Conservation (phyloP, 208 protist genomes). For the Tritrichomonas foetus region DNA sequence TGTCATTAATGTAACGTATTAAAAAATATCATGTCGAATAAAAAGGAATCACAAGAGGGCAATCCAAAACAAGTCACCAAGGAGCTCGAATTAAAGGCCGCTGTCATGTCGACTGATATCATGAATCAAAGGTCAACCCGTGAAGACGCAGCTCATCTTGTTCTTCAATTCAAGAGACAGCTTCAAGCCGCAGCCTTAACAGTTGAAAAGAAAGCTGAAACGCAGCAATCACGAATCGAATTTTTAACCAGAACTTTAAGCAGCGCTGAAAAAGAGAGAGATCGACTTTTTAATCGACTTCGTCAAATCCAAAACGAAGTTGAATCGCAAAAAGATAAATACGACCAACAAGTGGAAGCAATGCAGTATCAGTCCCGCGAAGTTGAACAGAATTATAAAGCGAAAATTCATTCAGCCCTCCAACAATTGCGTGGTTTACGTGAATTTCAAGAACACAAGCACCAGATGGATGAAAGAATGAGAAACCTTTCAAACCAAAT, state of each 20-base stretch:
- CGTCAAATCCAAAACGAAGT: background rate
- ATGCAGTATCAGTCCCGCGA: background rate
- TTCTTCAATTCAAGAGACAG: slow-evolving; percentile 14
- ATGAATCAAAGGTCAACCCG: background rate
- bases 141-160: background rate
- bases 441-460: slow-evolving; percentile 23
- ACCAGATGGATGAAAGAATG: background rate
- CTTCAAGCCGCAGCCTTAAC: background rate
- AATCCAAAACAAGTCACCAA: too few species aligned
- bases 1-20: too few species aligned
- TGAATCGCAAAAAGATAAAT: slow-evolving; percentile 4
- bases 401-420: background rate
- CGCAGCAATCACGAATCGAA: background rate
- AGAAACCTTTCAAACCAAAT: background rate
- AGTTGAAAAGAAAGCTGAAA: background rate
- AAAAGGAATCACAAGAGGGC: too few species aligned
- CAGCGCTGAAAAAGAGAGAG: background rate
- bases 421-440: background rate
- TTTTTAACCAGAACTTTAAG: background rate
- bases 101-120: background rate
- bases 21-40: too few species aligned
- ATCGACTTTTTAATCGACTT: background rate
- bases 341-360: background rate
- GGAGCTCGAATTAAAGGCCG: too few species aligned
- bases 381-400: background rate